Conservation (phyloP, 768 basidiomycete species). For the Agaricus subrufescens region DNA sequence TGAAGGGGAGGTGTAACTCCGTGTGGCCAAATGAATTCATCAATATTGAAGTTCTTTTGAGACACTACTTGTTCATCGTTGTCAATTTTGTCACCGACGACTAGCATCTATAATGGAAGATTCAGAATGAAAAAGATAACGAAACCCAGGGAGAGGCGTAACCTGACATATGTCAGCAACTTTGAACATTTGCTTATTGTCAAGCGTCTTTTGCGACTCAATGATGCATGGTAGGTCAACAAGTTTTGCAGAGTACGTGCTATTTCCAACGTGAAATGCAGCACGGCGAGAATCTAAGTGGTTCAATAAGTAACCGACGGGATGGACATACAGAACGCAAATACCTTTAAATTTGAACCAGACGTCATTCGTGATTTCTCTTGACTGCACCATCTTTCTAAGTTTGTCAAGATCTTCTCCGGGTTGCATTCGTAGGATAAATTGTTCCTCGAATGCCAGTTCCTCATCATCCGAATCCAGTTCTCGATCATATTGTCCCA, state of each 20-base stretch:
- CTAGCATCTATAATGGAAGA: constrained; percentile 68
- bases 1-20: constrained; percentile 92
- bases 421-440: constrained; percentile 84
- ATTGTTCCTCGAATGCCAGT: constrained; percentile 94
- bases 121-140: constrained; percentile 11
- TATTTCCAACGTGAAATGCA: constrained; percentile 80
- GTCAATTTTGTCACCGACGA: constrained; percentile 73
- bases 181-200: constrained; percentile 97
- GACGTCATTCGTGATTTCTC: constrained; percentile 77
- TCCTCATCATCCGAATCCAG: constrained; percentile 95
- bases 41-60: constrained; percentile 76
- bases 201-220: constrained; percentile 93
- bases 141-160: constrained; percentile 13
- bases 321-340: constrained; percentile 8
- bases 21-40: constrained; percentile 97
- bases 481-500: constrained; percentile 91
- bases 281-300: constrained; percentile 82
- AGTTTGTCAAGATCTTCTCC: constrained; percentile 79
- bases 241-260: constrained; percentile 83
- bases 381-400: constrained; percentile 73
- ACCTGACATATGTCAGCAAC: constrained; percentile 98
- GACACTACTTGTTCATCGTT: constrained; percentile 61
- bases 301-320: background rate
- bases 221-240: constrained; percentile 94
- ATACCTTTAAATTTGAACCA: constrained; percentile 99